Evolutionary conservation across 2,329 filamentous ascomycete genomes (phyloP).

Genomic region (Fusarium metavorans): DNA sequence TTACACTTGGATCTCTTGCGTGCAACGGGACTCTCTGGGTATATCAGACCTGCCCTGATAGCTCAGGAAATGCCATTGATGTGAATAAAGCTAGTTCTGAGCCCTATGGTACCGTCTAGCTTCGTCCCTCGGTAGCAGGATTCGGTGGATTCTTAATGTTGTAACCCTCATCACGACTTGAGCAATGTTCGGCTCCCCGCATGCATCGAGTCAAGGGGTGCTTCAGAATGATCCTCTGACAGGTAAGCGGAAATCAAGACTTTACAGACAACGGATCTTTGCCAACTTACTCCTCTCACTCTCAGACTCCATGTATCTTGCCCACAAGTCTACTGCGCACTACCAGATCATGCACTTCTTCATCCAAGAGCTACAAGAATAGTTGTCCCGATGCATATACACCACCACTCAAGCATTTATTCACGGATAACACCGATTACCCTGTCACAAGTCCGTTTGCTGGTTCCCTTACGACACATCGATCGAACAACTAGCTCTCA

Average conservation of each 20-base stretch:
- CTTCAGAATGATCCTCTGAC: neutral
- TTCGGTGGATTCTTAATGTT: constrained; percentile 5
- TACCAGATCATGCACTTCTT: neutral
- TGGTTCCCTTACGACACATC: neutral
- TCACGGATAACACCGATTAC: neutral
- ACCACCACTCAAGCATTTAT: neutral
- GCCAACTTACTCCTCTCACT: neutral
- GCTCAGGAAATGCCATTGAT: constrained; percentile 11
- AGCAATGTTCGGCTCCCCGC: constrained; percentile 25
- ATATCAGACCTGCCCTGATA: constrained; percentile 14
- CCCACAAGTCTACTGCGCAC: neutral
- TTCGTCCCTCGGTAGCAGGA: neutral
- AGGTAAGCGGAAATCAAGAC: neutral
- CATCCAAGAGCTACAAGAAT: neutral
- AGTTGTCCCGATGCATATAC: neutral
- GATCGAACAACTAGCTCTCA: neutral
- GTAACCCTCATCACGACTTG: constrained; percentile 9
- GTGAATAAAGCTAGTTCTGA: neutral
- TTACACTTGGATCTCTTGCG: neutral
- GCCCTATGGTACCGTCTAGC: neutral
- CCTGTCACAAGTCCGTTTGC: neutral
- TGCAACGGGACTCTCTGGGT: neutral
- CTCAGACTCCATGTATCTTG: neutral
- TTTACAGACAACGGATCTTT: neutral
- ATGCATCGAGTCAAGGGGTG: constrained; percentile 16